Evolutionary conservation across 148 eudicot species (phyloP).

Genomic region (Fagopyrum tataricum): DNA sequence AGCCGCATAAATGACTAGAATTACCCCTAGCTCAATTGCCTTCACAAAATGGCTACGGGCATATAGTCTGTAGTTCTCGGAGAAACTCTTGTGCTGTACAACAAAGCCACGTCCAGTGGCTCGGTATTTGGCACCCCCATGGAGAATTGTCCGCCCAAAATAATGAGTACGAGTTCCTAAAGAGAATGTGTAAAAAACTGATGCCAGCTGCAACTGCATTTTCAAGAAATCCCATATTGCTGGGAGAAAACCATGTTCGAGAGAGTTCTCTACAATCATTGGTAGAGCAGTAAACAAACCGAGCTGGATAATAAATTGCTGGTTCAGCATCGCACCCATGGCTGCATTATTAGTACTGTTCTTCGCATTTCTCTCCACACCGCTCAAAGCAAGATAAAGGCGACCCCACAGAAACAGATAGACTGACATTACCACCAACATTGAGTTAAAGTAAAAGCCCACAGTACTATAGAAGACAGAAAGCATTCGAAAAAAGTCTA

Average conservation of each 20-base stretch:
- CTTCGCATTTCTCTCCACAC: constrained; percentile 47
- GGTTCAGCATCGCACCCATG: constrained; percentile 68
- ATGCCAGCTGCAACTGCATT: constrained; percentile 80
- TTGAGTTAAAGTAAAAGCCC: constrained; percentile 72
- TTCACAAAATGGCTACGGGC: constrained; percentile 94
- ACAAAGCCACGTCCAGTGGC: constrained; percentile 97
- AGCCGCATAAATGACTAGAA: constrained; percentile 66
- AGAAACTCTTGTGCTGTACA: constrained; percentile 74
- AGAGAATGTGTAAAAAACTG: constrained; percentile 77
- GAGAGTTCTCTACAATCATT: constrained; percentile 88
- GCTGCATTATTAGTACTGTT: constrained; percentile 53
- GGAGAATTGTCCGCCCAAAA: constrained; percentile 90
- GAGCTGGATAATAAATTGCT: constrained; percentile 77
- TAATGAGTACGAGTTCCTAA: constrained; percentile 82
- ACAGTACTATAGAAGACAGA: constrained; percentile 83
- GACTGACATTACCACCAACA: constrained; percentile 72
- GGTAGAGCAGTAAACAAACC: constrained; percentile 94
- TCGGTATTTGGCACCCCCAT: constrained; percentile 90
- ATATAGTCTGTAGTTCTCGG: constrained; percentile 77
- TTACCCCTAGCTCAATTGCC: constrained; percentile 85
- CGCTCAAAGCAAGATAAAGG: constrained; percentile 84
- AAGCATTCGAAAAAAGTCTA: constrained; percentile 94
- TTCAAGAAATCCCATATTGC: constrained; percentile 83
- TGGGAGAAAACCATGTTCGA: constrained; percentile 84
- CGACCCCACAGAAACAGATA: constrained; percentile 92